A percentile compares a stretch with the other conserved stretches of the same genome.
Conservation (phyloP, 345 rosid genomes). For the Bruguiera gymnorhiza region DNA sequence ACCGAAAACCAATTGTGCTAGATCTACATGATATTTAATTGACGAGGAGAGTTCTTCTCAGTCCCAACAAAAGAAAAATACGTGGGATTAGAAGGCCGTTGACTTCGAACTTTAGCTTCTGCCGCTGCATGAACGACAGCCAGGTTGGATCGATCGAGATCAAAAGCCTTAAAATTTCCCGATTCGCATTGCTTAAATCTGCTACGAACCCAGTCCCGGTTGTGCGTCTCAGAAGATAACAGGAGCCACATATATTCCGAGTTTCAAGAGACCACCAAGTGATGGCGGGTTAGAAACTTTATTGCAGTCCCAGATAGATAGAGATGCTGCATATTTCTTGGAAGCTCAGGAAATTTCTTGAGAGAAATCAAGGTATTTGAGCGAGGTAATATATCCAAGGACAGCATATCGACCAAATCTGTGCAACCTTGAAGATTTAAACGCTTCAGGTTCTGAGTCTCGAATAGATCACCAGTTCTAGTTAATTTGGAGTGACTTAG, state of each 20-base stretch:
- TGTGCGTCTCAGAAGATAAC: background rate
- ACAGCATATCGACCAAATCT: background rate
- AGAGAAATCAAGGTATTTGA: background rate
- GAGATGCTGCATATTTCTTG: background rate
- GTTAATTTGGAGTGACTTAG: background rate
- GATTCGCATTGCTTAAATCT: too few species aligned
- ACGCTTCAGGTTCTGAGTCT: background rate
- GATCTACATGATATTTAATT: background rate
- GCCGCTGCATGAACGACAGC: too few species aligned
- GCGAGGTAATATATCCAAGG: background rate
- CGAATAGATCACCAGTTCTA: background rate
- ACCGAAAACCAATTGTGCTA: background rate
- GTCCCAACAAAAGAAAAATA: background rate
- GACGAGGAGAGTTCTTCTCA: background rate
- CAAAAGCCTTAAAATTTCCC: too few species aligned
- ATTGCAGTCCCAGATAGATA: background rate
- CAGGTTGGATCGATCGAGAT: too few species aligned
- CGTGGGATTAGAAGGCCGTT: background rate
- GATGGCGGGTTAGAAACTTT: background rate
- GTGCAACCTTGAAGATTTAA: conserved; percentile 1
- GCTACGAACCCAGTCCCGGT: too few species aligned
- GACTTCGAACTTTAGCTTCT: background rate
- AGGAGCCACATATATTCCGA: background rate
- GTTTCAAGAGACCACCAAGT: background rate
- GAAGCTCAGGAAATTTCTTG: background rate